Evolutionary conservation across 495 filamentous ascomycete genomes (phyloP), one percentile per base, ranked within the genome.

Genomic region (Podospora pseudopauciseta): DNA sequence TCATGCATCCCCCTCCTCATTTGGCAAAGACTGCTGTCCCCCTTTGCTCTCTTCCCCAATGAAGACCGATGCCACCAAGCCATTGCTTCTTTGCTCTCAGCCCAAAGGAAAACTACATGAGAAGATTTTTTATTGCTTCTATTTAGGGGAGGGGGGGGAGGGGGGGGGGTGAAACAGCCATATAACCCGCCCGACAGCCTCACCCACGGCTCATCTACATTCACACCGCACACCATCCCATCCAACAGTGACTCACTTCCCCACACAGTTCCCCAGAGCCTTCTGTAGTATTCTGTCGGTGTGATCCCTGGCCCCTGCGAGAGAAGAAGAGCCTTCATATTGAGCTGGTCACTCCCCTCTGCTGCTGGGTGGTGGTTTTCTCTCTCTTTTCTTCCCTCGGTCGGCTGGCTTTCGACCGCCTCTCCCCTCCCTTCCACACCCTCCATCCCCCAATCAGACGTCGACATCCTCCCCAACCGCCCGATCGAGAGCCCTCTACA

Each of bases 191-290:
- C 72, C 56, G 65, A 27, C 76, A 70, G 64, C 73, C 73, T 76
- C 76, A 72, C 70, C 70, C 70, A 68, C 64, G 65, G 65, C 59
- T 49, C 26, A 27, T 49, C 39, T 11, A 49, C 9, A 26, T 58
- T 58, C 55, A 58, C 55, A 58, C 23, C 0, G 55, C 55, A 58
- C 55, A 58, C 39, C 39, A 49, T n/a, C 18, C 55, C 4, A 11
- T 58, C 65, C 61, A 62, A 63, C 63, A 66, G 72, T 78, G 76
- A 78, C 74, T 76, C 76, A 76, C 71, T 71, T 68, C 76, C 71
- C 76, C 71, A 73, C 74, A 65, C 57, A 59, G 65, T 66, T 58
- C 68, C 62, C 66, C 60, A 16, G 5, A 49, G 39, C 39, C 39
- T 49, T 49, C 39, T 49, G 39, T 49, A 64, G 30, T 53, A 69